Evolutionary conservation across 768 basidiomycete species (phyloP).

Genomic region (Phylloporus sp.): DNA sequence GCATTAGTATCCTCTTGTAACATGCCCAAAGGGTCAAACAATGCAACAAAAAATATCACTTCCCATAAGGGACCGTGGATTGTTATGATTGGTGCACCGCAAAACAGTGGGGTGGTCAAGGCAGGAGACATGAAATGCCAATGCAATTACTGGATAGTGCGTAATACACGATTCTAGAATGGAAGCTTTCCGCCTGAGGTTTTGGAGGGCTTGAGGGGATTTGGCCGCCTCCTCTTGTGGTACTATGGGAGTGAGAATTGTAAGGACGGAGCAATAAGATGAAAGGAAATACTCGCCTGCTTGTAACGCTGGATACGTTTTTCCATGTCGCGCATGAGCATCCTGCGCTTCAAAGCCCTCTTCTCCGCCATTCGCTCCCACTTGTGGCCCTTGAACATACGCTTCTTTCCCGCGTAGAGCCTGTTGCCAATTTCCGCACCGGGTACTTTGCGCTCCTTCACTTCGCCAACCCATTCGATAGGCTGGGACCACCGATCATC

Average conservation of each 20-base stretch:
- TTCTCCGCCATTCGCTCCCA: slow-evolving; percentile 63
- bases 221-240: slow-evolving; percentile 41
- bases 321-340: slow-evolving; percentile 66
- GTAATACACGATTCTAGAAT: slow-evolving; percentile 39
- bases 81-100: background rate
- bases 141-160: slow-evolving; percentile 4
- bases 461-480: slow-evolving; percentile 40
- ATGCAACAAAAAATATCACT: background rate
- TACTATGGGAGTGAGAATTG: slow-evolving; percentile 10
- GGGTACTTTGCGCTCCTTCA: slow-evolving; percentile 36
- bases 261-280: slow-evolving; percentile 1
- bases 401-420: slow-evolving; percentile 70
- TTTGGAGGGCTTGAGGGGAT: slow-evolving; percentile 55
- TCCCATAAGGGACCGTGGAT: background rate
- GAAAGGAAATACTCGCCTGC: slow-evolving; percentile 40
- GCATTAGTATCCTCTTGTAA: no score
- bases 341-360: slow-evolving; percentile 42
- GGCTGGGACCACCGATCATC: slow-evolving; percentile 20
- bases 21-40: no score
- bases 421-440: slow-evolving; percentile 56
- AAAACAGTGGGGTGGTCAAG: background rate
- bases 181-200: slow-evolving; percentile 48
- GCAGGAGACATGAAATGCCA: background rate
- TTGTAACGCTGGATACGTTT: slow-evolving; percentile 64
- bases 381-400: slow-evolving; percentile 93